Evolutionary conservation across 2,329 filamentous ascomycete genomes (phyloP).

Genomic region (Fusarium sp.): DNA sequence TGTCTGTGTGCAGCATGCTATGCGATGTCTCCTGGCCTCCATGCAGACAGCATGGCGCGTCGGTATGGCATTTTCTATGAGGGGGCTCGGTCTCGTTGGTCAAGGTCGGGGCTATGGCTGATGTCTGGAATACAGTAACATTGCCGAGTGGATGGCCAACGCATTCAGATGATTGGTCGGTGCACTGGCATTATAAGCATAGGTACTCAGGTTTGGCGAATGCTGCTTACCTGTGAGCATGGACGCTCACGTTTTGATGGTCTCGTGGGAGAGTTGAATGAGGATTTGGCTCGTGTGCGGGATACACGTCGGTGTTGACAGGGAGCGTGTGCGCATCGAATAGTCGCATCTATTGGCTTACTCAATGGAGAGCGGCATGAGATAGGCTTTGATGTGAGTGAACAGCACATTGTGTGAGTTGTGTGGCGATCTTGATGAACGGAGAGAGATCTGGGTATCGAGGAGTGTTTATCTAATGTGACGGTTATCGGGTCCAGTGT

Average conservation of each 20-base stretch:
- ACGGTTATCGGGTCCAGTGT: not conserved
- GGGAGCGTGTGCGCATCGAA: not conserved
- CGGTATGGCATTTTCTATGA: not conserved
- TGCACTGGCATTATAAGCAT: not conserved
- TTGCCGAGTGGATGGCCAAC: not conserved
- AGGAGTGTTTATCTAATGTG: not conserved
- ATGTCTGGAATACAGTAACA: not conserved
- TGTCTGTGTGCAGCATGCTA: fast-evolving
- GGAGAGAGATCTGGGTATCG: not conserved
- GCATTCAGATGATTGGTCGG: not conserved
- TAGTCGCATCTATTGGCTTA: not conserved
- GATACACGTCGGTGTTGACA: not conserved
- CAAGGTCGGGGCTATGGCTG: not conserved
- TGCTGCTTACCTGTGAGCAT: fast-evolving
- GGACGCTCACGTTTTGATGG: not conserved
- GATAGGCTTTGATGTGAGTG: not conserved
- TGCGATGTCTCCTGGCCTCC: fast-evolving
- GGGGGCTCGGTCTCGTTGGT: not conserved
- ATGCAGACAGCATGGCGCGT: not conserved
- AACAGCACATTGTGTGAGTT: not conserved
- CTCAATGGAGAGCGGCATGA: not conserved
- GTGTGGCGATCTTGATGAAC: not conserved
- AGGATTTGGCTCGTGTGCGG: not conserved
- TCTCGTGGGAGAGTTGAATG: fast-evolving
- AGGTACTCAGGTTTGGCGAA: fast-evolving